These are phyloP conservation scores for Citrus sinensis DNA, from an alignment of 345 rosid species.

Conservation along the genomic window DVS_A1.0 CM039163.1:37114001-37114500, in stretches of 20 bases:
- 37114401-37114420: conserved; percentile 9
- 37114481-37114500: background rate
- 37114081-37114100: no score
- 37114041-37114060: no score
- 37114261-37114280: background rate
- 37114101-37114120: no score
- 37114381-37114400: background rate
- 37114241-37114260: background rate
- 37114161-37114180: background rate
- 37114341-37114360: conserved; percentile 10
- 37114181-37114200: background rate
- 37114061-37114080: no score
- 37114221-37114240: background rate
- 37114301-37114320: conserved; percentile 23
- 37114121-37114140: no score
- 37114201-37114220: background rate
- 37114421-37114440: background rate
- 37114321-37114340: conserved; percentile 5
- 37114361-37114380: background rate
- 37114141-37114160: no score
- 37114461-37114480: background rate
- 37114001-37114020: no score
- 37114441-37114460: background rate
- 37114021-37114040: no score
- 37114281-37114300: conserved; percentile 9